Percentiles rank a stretch among this genome's conserved stretches.
phyloP scores from a whole-genome alignment of 129 eudicot species.

The Lactuca sativa region DNA sequence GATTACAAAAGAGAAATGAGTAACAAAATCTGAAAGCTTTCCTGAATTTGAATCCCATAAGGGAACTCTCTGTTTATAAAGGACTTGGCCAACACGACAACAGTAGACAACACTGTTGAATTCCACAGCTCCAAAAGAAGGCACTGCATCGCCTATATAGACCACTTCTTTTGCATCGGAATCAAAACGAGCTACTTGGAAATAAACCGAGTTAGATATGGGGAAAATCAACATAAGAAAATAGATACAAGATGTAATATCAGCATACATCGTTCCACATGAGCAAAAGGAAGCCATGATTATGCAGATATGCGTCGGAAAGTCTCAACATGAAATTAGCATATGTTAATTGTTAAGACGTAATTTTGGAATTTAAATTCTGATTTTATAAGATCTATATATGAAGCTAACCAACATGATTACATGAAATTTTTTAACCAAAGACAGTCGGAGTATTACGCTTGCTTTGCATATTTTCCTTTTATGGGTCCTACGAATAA shows the following conservation, averaged over 20 bases:
- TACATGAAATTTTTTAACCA: conserved; percentile 13
- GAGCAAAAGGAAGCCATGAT: conserved; percentile 8
- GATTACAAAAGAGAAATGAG: conserved; percentile 46
- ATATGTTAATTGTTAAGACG: not conserved
- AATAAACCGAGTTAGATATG: conserved; percentile 27
- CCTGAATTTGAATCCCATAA: conserved; percentile 45
- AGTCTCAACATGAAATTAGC: not conserved
- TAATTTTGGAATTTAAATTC: not conserved
- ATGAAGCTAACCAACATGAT: not conserved
- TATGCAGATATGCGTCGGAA: conserved; percentile 6
- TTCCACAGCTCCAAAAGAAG: conserved; percentile 43
- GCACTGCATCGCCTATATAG: conserved; percentile 44
- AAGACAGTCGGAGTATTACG: conserved; percentile 1
- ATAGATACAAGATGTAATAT: not conserved
- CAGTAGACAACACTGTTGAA: conserved; percentile 21
- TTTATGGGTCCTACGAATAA: conserved; percentile 17
- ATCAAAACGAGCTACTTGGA: conserved; percentile 34
- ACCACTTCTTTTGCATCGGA: conserved; percentile 19
- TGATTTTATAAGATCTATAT: conserved; percentile 5
- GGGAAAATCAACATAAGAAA: conserved; percentile 17
- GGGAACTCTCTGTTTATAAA: conserved; percentile 38
- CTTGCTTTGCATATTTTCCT: not conserved
- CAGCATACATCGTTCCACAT: not conserved
- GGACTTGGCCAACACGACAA: conserved; percentile 42
- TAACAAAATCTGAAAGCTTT: conserved; percentile 35